Evolutionary conservation across 345 rosid genomes (phyloP).

Genomic region (Citrus sp.): DNA sequence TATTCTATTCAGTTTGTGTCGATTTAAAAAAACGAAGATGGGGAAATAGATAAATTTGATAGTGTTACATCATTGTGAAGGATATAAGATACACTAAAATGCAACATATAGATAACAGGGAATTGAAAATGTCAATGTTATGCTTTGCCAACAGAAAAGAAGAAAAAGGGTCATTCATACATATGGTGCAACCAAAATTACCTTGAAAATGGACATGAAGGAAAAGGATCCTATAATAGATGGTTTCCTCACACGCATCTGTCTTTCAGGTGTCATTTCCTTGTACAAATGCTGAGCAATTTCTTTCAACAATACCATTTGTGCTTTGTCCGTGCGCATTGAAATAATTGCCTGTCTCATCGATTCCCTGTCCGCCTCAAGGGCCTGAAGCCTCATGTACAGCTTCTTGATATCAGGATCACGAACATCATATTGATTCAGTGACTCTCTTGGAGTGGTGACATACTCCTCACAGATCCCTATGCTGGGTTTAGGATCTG

Average conservation of each 20-base stretch:
- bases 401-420: constrained; percentile 88
- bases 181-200: constrained; percentile 20
- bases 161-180: not conserved
- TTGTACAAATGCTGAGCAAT: constrained; percentile 91
- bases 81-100: not conserved
- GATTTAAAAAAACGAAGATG: not conserved
- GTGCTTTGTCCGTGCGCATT: constrained; percentile 91
- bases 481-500: constrained; percentile 42
- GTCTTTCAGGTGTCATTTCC: constrained; percentile 63
- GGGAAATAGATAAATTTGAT: not conserved
- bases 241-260: constrained; percentile 43
- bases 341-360: constrained; percentile 89
- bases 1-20: not conserved
- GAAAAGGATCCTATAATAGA: constrained; percentile 40
- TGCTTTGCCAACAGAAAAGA: not conserved
- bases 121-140: not conserved
- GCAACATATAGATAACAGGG: not conserved
- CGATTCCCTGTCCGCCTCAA: constrained; percentile 97
- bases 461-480: constrained; percentile 44
- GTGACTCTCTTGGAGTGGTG: constrained; percentile 41
- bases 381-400: constrained; percentile 83
- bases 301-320: constrained; percentile 78
- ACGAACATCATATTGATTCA: constrained; percentile 43
- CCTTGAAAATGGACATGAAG: constrained; percentile 74
- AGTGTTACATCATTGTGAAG: not conserved